Percentiles rank a stretch among this genome's conserved stretches.
These are phyloP conservation scores for Leptomonas seymouri DNA, from an alignment of 208 protist genomes.

Conservation along the genomic window DNA sequence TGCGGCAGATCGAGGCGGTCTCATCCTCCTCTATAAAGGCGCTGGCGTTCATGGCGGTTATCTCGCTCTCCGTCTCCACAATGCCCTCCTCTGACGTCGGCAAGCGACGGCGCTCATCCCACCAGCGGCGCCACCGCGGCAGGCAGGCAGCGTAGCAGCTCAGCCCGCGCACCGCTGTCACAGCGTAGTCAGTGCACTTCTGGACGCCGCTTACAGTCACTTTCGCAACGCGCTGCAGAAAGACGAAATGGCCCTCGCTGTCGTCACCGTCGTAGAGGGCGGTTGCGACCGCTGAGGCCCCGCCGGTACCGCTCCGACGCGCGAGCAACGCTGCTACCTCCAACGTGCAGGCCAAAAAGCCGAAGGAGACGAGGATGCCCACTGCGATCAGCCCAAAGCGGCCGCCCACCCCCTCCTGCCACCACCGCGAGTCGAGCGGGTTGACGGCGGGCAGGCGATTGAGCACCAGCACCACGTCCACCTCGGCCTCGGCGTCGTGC, in stretches of 20 bases:
- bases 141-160: background rate
- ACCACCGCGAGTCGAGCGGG: slow-evolving; percentile 29
- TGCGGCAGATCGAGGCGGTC: slow-evolving; percentile 25
- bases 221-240: slow-evolving; percentile 13
- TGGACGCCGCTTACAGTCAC: slow-evolving; percentile 13
- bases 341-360: slow-evolving; percentile 16
- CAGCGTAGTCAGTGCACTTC: background rate
- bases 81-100: slow-evolving; percentile 11
- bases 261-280: slow-evolving; percentile 21
- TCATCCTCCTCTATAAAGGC: slow-evolving; percentile 21
- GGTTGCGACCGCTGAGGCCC: background rate
- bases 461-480: slow-evolving; percentile 34
- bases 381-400: slow-evolving; percentile 23
- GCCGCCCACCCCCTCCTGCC: slow-evolving; percentile 24
- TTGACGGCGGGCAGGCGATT: slow-evolving; percentile 15
- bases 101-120: slow-evolving; percentile 1
- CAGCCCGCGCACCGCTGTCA: background rate
- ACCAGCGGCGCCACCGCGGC: slow-evolving; percentile 17
- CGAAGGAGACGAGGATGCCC: slow-evolving; percentile 7
- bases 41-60: slow-evolving; percentile 4
- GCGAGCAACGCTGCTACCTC: slow-evolving; percentile 20
- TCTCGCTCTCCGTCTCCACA: slow-evolving; percentile 18
- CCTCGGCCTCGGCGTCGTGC: slow-evolving; percentile 24
- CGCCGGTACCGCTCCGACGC: slow-evolving; percentile 1
- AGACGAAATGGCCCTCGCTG: slow-evolving; percentile 6